Evolutionary conservation across 306 rosid species (phyloP).

Genomic region (Rubus parviflorus): DNA sequence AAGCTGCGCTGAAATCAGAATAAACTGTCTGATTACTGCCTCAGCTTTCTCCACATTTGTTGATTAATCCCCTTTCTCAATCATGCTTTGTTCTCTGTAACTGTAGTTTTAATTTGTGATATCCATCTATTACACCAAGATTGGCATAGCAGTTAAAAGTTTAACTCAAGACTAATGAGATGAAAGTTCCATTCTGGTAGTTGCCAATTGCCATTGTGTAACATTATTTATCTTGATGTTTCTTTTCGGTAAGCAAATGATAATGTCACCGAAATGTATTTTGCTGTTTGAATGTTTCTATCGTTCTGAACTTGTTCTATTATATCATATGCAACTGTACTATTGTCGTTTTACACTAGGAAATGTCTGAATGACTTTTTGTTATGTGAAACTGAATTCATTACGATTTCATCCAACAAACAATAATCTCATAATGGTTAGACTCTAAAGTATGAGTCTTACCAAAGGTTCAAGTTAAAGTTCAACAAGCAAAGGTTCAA

Average conservation of each 20-base stretch:
- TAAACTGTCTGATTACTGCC: constrained; percentile 7
- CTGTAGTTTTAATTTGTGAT: not conserved
- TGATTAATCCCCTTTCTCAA: not conserved
- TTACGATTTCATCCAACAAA: not conserved
- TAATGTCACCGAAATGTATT: not conserved
- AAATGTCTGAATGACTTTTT: not conserved
- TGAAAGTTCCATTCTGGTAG: not conserved
- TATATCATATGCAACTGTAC: not conserved
- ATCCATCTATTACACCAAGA: not conserved
- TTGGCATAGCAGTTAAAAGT: not conserved
- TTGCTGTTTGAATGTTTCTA: not conserved
- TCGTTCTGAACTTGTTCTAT: not conserved
- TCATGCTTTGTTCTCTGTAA: constrained; percentile 5
- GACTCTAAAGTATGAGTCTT: too few species aligned
- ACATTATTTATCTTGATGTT: not conserved
- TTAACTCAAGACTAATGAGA: not conserved
- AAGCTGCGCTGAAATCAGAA: constrained; percentile 39
- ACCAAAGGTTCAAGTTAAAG: too few species aligned
- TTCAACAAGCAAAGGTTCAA: too few species aligned
- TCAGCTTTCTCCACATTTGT: not conserved
- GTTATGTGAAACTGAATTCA: not conserved
- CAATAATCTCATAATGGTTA: not conserved
- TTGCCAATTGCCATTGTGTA: not conserved
- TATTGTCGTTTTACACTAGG: not conserved
- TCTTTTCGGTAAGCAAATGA: not conserved